A percentile compares a stretch with the other conserved stretches of the same genome.
Conservation (phyloP, 495 filamentous ascomycete genomes). For the Talaromyces stipitatus region DNA sequence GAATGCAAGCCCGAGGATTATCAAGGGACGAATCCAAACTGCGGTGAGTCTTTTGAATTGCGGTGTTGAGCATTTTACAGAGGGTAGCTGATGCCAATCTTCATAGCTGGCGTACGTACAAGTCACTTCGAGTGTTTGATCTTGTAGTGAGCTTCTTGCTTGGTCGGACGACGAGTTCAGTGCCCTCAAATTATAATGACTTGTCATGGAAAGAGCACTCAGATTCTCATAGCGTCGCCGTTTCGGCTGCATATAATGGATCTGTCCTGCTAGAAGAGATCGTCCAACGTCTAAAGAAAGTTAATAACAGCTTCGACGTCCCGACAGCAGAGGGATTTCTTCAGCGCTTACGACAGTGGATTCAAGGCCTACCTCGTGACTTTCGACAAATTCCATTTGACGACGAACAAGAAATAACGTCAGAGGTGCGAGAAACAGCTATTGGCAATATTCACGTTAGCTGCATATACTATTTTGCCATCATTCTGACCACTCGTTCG, state of each 20-base stretch:
- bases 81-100: neutral
- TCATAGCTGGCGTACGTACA: conserved; percentile 29
- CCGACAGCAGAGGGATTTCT: conserved; percentile 26
- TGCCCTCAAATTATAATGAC: conserved; percentile 9
- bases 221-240: neutral
- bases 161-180: conserved; percentile 29
- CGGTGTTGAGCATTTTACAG: neutral
- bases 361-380: conserved; percentile 16
- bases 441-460: conserved; percentile 33
- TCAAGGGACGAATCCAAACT: neutral
- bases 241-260: conserved; percentile 26
- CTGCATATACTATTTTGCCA: conserved; percentile 36
- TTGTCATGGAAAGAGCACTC: conserved; percentile 6
- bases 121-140: conserved; percentile 38
- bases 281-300: conserved; percentile 18
- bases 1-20: neutral
- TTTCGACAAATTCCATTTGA: conserved; percentile 9
- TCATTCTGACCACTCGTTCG: conserved; percentile 33
- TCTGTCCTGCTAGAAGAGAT: conserved; percentile 31
- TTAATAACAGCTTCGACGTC: conserved; percentile 6
- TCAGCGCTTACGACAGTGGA: conserved; percentile 29
- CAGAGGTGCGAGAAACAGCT: conserved; percentile 15
- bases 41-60: neutral
- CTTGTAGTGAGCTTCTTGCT: conserved; percentile 36
- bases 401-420: conserved; percentile 2